Conservation (phyloP, 805 yeast genomes). For the Zygoascus biomembranicola region DNA sequence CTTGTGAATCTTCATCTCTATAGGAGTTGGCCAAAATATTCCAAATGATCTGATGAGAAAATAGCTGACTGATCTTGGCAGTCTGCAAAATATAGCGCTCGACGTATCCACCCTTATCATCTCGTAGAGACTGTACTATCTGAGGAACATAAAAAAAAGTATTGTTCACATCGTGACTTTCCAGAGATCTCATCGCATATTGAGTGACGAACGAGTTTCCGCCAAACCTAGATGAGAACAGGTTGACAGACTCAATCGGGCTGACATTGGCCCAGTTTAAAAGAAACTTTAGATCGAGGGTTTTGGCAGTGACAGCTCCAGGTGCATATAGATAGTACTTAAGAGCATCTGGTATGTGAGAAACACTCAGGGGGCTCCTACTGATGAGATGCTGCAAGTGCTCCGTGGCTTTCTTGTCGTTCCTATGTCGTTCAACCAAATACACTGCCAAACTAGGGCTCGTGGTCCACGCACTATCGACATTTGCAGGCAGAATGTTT, state of each 20-base stretch:
- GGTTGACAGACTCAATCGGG: constrained; percentile 78
- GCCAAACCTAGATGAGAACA: constrained; percentile 69
- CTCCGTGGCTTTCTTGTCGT: constrained; percentile 29
- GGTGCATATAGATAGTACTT: constrained; percentile 35
- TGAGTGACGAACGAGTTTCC: constrained; percentile 63
- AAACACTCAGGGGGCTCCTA: constrained; percentile 51
- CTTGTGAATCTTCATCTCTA: constrained; percentile 77
- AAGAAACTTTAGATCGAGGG: constrained; percentile 19
- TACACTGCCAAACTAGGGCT: constrained; percentile 69
- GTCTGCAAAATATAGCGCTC: constrained; percentile 85
- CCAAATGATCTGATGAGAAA: constrained; percentile 98
- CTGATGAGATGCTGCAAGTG: constrained; percentile 39
- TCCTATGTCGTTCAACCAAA: constrained; percentile 52
- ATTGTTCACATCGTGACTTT: constrained; percentile 73
- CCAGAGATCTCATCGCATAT: constrained; percentile 83
- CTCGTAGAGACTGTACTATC: constrained; percentile 85
- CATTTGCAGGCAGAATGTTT: background rate
- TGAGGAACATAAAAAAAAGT: constrained; percentile 98
- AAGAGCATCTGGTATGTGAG: constrained; percentile 50
- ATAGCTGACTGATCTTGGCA: constrained; percentile 79
- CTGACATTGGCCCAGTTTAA: constrained; percentile 68
- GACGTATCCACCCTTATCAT: constrained; percentile 77
- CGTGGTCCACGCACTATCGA: constrained; percentile 47
- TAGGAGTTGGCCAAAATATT: constrained; percentile 90
- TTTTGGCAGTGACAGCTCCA: constrained; percentile 8